Evolutionary conservation across 257 asterid genomes (phyloP).

Genomic region (Gardenia jasminoides): DNA sequence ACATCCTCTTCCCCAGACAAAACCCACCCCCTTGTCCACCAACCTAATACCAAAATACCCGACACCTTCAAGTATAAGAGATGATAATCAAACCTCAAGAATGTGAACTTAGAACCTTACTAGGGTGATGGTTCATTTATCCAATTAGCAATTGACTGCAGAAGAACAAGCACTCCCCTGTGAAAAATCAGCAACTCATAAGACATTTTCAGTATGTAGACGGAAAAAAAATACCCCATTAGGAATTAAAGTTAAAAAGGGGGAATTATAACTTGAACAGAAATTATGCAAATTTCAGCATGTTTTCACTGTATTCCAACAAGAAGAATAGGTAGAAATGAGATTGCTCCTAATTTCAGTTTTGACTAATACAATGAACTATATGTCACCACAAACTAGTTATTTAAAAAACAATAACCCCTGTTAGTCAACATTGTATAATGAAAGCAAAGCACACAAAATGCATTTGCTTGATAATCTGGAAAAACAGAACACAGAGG

Average conservation of each 20-base stretch:
- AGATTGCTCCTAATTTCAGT: background rate
- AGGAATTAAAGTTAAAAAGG: background rate
- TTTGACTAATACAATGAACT: background rate
- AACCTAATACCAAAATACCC: background rate
- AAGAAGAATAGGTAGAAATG: background rate
- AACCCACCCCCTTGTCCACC: background rate
- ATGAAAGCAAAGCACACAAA: background rate
- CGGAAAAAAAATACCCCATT: background rate
- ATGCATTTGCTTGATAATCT: background rate
- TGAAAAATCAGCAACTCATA: constrained; percentile 4
- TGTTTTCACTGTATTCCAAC: background rate
- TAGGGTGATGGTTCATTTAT: background rate
- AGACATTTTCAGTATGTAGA: background rate
- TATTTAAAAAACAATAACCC: background rate
- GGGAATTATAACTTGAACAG: background rate
- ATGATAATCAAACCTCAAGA: background rate
- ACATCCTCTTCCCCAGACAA: background rate
- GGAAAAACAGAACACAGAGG: background rate
- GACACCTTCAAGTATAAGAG: background rate
- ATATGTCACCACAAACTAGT: background rate
- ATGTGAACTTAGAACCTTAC: background rate
- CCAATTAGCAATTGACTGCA: constrained; percentile 4
- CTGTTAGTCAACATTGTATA: background rate
- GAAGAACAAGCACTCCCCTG: background rate
- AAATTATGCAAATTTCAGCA: background rate